Evolutionary conservation across 257 asterid species (phyloP).

Genomic region (Cynanchum wilfordii): DNA sequence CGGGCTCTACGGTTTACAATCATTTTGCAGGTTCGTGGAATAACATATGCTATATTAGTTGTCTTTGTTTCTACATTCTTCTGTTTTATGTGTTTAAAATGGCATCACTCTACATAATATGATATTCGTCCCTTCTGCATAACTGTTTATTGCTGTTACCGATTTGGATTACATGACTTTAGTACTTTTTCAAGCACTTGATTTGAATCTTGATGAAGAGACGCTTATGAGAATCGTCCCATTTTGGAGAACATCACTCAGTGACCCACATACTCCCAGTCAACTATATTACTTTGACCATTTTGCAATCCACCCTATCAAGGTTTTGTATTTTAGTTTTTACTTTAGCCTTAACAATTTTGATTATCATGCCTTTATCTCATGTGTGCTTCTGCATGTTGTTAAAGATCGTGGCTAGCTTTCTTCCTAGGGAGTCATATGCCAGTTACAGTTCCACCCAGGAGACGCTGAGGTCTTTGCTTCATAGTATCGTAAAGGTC

Average conservation of each 20-base stretch:
- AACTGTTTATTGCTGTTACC: conserved; percentile 2
- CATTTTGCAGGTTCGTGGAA: conserved; percentile 65
- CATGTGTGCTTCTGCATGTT: conserved; percentile 21
- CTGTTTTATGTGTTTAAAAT: background rate
- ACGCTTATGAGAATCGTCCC: conserved; percentile 86
- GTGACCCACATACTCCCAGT: conserved; percentile 65
- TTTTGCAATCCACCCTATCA: conserved; percentile 93
- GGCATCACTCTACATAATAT: background rate
- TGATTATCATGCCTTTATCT: conserved; percentile 18
- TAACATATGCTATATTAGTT: background rate
- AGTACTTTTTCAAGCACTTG: conserved; percentile 73
- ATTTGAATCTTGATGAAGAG: conserved; percentile 94
- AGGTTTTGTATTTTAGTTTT: conserved; percentile 36
- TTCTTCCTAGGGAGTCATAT: conserved; percentile 75
- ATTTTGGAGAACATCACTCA: conserved; percentile 83
- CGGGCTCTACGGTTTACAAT: conserved; percentile 57
- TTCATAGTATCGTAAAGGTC: conserved; percentile 93
- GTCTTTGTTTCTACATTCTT: background rate
- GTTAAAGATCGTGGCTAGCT: conserved; percentile 79
- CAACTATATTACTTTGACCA: conserved; percentile 90
- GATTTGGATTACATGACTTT: conserved; percentile 8
- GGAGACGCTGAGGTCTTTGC: conserved; percentile 86
- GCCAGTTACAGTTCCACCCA: conserved; percentile 83
- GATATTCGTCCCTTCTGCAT: background rate
- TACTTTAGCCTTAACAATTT: background rate